Evolutionary conservation across 306 rosid genomes (phyloP).

Genomic region (Hippophae tibetana): DNA sequence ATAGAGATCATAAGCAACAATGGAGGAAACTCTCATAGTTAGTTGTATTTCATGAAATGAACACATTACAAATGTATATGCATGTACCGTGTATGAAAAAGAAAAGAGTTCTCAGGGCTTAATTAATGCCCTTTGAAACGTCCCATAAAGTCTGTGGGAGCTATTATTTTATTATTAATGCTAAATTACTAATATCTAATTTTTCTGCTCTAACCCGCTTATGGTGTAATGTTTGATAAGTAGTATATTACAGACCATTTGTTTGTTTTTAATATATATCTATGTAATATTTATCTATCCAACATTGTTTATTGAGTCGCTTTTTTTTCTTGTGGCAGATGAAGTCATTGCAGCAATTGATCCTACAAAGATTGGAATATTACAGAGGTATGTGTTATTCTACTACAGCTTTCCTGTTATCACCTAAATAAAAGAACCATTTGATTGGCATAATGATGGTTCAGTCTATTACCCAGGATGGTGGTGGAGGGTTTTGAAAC

Average conservation of each 20-base stretch:
- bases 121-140: too few species aligned
- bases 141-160: background rate
- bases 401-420: slow-evolving; percentile 3
- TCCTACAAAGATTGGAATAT: slow-evolving; percentile 81
- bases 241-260: slow-evolving; percentile 3
- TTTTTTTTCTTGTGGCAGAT: slow-evolving; percentile 44
- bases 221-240: too few species aligned
- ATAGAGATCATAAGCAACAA: too few species aligned
- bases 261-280: slow-evolving; percentile 13
- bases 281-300: slow-evolving; percentile 2
- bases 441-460: too few species aligned
- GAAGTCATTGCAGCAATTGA: slow-evolving; percentile 77
- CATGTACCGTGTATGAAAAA: too few species aligned
- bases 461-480: too few species aligned
- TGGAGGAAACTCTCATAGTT: too few species aligned
- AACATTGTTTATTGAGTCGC: slow-evolving; percentile 7
- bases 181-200: background rate
- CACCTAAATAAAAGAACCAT: background rate
- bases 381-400: slow-evolving; percentile 53
- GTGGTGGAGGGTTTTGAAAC: too few species aligned
- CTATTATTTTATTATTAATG: background rate
- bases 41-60: too few species aligned
- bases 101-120: too few species aligned
- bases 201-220: background rate
- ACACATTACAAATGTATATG: too few species aligned